phyloP scores from a whole-genome alignment of 257 asterid genomes.

The Nicotiana paniculata region DNA sequence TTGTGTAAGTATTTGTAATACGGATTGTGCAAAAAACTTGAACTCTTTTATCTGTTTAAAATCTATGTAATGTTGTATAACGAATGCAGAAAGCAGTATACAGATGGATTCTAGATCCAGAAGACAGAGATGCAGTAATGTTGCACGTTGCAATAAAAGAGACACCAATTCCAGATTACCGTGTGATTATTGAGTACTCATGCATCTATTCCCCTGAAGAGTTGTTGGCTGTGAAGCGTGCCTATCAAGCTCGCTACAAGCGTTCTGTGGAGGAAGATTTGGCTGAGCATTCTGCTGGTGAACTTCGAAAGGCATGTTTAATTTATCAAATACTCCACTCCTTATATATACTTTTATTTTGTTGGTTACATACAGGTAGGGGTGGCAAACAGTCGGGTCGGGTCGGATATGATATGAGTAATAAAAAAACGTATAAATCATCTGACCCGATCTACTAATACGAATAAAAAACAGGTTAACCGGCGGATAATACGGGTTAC shows the following conservation, averaged over 20 bases:
- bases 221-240: constrained; percentile 48
- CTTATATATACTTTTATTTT: not conserved
- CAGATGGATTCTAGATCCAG: constrained; percentile 69
- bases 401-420: no score
- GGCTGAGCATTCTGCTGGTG: constrained; percentile 49
- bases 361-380: not conserved
- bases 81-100: constrained; percentile 48
- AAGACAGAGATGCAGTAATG: constrained; percentile 58
- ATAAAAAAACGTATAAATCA: no score
- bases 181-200: constrained; percentile 39
- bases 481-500: no score
- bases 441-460: no score
- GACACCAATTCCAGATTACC: constrained; percentile 31
- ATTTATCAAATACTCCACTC: no score
- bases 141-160: constrained; percentile 48
- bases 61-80: not conserved
- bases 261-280: constrained; percentile 74
- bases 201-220: constrained; percentile 48
- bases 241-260: constrained; percentile 57
- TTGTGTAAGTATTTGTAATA: no score
- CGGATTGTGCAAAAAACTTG: no score
- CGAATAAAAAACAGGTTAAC: no score
- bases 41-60: no score
- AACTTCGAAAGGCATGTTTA: constrained; percentile 42
- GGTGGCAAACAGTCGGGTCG: no score